Evolutionary conservation across 805 yeast genomes (phyloP), one percentile per base, ranked within the genome.

Genomic region (Schwanniomyces yamadae): DNA sequence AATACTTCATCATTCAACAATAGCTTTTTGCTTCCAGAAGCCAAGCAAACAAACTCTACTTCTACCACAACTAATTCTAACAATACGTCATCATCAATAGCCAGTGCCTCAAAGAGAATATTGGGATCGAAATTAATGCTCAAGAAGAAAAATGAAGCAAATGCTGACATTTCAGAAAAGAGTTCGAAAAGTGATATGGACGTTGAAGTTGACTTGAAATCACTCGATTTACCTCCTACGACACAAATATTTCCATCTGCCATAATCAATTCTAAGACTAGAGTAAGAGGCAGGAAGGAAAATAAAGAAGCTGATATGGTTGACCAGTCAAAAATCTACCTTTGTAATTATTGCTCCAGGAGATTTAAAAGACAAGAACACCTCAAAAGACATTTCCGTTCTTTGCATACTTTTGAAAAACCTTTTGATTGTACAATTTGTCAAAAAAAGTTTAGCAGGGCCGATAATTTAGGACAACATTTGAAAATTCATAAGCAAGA

Each of bases 361-460:
- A 53, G 74, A 24, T 84, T 84, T 60, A 78, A 81, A 52, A 70
- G 93, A 46, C 87, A 82, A 54, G 93, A 84, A 50, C 93, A 84
- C 56, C 61, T 84, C 47, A 82, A 81, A 54, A 70, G 93, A 41
- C 93, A 84, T 50, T 76, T 80, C 53, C 64, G 90, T 39, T 78
- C 87, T 13, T 66, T 84, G 41, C 93, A 84, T 50, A 82, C 84
- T 22, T 71, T 80, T 37, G 87, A 80, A 38, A 83, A 81, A 55
- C 91, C 88, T 0, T 81, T 70, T 55, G 75, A 71, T 39, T 82
- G 88, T 55, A 62, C 66, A 7, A 64, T 75, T 15, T 82, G 88
- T 50, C 71, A 70, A 22, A 79, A 81, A 52, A 77, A 78, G 47
- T 82, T 82, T 38, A 55, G 62, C 34, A 48, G 73, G 33, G 58